Percentiles rank a stretch among this genome's conserved stretches.
Conservation (phyloP, 257 asterid genomes). For the Verbascum thapsus region DNA sequence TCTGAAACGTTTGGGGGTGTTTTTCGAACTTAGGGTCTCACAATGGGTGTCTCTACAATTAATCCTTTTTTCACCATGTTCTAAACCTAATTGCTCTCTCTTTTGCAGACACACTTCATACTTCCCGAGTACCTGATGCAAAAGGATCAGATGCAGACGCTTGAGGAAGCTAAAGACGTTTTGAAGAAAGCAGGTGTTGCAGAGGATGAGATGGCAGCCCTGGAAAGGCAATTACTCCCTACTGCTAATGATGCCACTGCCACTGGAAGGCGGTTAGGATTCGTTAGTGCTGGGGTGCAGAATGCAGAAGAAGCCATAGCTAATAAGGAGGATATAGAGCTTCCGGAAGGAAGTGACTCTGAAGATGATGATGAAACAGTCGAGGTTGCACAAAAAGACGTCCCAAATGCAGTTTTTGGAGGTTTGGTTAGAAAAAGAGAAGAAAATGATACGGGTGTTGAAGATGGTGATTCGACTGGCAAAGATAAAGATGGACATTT, state of each 20-base stretch:
- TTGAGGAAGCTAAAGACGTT: constrained; percentile 89
- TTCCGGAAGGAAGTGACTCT: constrained; percentile 83
- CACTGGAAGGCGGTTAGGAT: constrained; percentile 56
- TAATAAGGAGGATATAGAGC: constrained; percentile 82
- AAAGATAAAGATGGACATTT: constrained; percentile 44
- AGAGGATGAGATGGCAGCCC: constrained; percentile 92
- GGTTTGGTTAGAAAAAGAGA: constrained; percentile 77
- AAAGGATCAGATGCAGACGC: constrained; percentile 84
- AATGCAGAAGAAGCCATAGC: constrained; percentile 40
- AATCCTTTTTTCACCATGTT: not conserved
- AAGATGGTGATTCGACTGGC: too few relatives aligned
- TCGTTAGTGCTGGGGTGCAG: constrained; percentile 87
- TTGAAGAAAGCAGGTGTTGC: constrained; percentile 78
- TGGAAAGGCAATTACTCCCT: constrained; percentile 74
- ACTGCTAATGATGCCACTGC: constrained; percentile 45
- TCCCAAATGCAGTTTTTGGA: constrained; percentile 83
- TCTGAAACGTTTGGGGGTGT: too few relatives aligned
- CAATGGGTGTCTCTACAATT: too few relatives aligned
- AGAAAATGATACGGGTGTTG: constrained; percentile 36
- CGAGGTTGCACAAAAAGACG: constrained; percentile 85
- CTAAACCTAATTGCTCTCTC: constrained; percentile 22
- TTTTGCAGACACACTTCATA: constrained; percentile 73
- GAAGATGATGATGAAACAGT: constrained; percentile 82
- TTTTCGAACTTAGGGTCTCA: too few relatives aligned
- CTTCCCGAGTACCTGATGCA: constrained; percentile 89